Percentiles rank a stretch among this genome's conserved stretches.
Conservation (phyloP, 2,329 filamentous ascomycete species). For the Chrysoporthe austroafricana region DNA sequence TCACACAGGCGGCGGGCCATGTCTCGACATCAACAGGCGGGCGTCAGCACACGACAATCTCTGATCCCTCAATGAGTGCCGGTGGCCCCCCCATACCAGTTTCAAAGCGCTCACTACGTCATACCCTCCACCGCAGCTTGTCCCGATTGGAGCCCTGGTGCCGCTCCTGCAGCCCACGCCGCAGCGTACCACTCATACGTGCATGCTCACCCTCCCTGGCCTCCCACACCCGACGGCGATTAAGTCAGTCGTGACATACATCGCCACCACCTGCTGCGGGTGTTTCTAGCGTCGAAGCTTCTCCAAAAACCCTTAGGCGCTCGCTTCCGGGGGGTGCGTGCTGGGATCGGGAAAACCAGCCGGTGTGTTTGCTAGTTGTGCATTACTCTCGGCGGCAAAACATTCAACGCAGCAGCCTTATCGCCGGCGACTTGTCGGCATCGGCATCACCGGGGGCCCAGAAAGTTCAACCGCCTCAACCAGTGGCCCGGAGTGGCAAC, state of each 20-base stretch:
- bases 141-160: not conserved
- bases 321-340: slow-evolving; percentile 11
- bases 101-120: slow-evolving; percentile 11
- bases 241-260: not conserved
- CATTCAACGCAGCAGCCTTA: not conserved
- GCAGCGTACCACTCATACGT: not conserved
- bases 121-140: slow-evolving; percentile 8
- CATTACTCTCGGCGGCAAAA: not conserved
- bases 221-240: not conserved
- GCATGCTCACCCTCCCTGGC: not conserved
- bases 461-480: not conserved
- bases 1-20: not conserved
- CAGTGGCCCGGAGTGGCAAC: not conserved
- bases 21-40: not conserved
- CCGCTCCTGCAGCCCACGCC: slow-evolving; percentile 7
- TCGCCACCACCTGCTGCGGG: not conserved
- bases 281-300: not conserved
- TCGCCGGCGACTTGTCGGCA: slow-evolving; percentile 17
- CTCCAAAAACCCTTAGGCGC: not conserved
- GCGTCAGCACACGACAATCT: slow-evolving; percentile 1
- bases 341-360: not conserved
- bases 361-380: slow-evolving; percentile 3
- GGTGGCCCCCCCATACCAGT: slow-evolving; percentile 1
- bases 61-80: not conserved
- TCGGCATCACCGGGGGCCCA: slow-evolving; percentile 20